Evolutionary conservation across 371 early-diverging fungal species (phyloP).

Genomic region (Batkoa obscura): DNA sequence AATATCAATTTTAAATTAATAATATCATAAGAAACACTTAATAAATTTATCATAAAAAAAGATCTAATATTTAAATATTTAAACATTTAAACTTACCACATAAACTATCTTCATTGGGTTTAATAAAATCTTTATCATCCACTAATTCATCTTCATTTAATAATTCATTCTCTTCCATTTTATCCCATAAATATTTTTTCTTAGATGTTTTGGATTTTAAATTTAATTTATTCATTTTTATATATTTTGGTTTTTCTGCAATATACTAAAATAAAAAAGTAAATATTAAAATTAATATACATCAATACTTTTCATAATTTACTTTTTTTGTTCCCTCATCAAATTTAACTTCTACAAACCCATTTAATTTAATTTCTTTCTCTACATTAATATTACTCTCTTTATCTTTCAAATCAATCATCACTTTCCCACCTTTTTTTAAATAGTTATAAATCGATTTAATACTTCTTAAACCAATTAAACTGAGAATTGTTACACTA

Average conservation of each 20-base stretch:
- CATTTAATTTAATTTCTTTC: no score
- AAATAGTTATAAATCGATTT: no score
- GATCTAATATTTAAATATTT: slow-evolving; percentile 4
- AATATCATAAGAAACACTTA: no score
- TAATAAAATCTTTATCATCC: slow-evolving; percentile 65
- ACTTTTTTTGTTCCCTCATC: not conserved
- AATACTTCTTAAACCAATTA: no score
- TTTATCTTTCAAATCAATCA: no score
- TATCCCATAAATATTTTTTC: slow-evolving; percentile 31
- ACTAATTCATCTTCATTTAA: slow-evolving; percentile 76
- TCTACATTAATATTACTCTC: no score
- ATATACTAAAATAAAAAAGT: slow-evolving; percentile 24
- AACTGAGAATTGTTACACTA: no score
- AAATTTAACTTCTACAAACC: not conserved
- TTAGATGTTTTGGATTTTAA: slow-evolving; percentile 34
- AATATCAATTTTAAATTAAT: not conserved
- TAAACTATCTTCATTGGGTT: slow-evolving; percentile 47
- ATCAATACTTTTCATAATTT: not conserved
- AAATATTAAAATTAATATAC: slow-evolving; percentile 12
- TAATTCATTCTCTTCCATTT: slow-evolving; percentile 34
- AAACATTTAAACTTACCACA: slow-evolving; percentile 16
- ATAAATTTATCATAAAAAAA: slow-evolving; percentile 8
- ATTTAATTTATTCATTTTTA: slow-evolving; percentile 53
- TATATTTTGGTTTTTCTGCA: slow-evolving; percentile 69
- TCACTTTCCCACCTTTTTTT: no score